These are phyloP conservation scores for Pythium sukuiense DNA, from an alignment of 352 stramenopile species.

Conservation along the genomic window DNA sequence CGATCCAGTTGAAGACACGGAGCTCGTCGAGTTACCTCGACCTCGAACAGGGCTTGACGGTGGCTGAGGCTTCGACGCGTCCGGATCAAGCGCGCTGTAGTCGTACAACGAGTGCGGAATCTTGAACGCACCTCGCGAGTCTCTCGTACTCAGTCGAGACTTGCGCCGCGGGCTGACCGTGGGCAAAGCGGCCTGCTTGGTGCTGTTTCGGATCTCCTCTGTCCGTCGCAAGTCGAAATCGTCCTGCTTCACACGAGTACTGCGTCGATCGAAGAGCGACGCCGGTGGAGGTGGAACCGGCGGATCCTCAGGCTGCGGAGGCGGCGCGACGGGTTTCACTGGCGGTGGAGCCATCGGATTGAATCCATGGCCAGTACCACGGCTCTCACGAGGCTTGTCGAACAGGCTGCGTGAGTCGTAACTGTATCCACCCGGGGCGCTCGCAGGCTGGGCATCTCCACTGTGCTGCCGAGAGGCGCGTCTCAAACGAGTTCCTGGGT, in stretches of 20 bases:
- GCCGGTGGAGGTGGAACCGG: slow-evolving; percentile 26
- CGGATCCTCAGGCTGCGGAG: not conserved
- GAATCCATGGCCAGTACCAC: slow-evolving; percentile 10
- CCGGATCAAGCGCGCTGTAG: slow-evolving; percentile 17
- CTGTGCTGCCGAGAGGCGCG: not conserved
- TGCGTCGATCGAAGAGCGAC: slow-evolving; percentile 69
- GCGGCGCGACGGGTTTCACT: not conserved
- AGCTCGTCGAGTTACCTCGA: slow-evolving; percentile 49
- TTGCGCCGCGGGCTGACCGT: slow-evolving; percentile 10
- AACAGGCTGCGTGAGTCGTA: slow-evolving; percentile 17
- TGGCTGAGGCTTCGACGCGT: not conserved
- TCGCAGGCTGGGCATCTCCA: not conserved
- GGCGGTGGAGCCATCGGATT: not conserved
- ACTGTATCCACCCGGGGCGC: not conserved
- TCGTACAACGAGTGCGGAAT: slow-evolving; percentile 35
- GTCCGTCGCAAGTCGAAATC: slow-evolving; percentile 9
- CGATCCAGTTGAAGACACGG: slow-evolving; percentile 59
- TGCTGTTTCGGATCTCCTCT: not conserved
- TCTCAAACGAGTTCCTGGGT: slow-evolving; percentile 2
- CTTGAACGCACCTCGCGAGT: slow-evolving; percentile 28
- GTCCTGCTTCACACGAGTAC: slow-evolving; percentile 14
- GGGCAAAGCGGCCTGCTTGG: not conserved
- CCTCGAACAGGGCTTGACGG: slow-evolving; percentile 17
- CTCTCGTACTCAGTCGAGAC: slow-evolving; percentile 19
- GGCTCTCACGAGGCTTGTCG: slow-evolving; percentile 1